Conservation (phyloP, 192 early-diverging fungal species). For the Gonapodya prolifera region DNA sequence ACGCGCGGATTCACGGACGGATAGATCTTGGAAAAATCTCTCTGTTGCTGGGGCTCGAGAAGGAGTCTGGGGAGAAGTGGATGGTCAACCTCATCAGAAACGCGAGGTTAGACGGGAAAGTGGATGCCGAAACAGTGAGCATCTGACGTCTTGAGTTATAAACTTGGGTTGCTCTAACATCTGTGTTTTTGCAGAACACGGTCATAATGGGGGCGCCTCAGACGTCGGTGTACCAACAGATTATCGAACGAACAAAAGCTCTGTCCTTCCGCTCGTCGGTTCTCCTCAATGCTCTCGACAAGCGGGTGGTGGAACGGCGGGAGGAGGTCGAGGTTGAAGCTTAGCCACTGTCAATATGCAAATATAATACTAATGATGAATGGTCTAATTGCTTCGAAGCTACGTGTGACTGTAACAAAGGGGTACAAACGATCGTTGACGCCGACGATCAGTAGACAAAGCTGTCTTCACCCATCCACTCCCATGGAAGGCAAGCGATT, state of each 20-base stretch:
- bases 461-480: background rate
- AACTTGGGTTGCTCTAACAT: background rate
- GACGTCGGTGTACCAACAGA: constrained; percentile 83
- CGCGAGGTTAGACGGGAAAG: constrained; percentile 92
- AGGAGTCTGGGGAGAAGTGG: constrained; percentile 93
- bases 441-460: background rate
- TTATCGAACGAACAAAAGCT: constrained; percentile 88
- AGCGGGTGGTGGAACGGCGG: constrained; percentile 50
- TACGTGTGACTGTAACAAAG: background rate
- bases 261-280: constrained; percentile 85
- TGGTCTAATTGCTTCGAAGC: background rate
- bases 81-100: constrained; percentile 94
- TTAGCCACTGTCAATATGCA: background rate
- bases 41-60: constrained; percentile 68
- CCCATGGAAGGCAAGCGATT: background rate
- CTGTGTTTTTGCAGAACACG: constrained; percentile 41
- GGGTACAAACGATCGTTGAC: background rate
- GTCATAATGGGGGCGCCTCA: constrained; percentile 84
- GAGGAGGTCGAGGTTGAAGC: background rate
- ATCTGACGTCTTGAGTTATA: background rate
- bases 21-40: constrained; percentile 73
- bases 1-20: constrained; percentile 93
- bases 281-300: constrained; percentile 75
- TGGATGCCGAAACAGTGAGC: constrained; percentile 72
- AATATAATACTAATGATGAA: background rate